Evolutionary conservation across 208 protist species (phyloP).

Genomic region (Acanthamoeba culbertsoni): DNA sequence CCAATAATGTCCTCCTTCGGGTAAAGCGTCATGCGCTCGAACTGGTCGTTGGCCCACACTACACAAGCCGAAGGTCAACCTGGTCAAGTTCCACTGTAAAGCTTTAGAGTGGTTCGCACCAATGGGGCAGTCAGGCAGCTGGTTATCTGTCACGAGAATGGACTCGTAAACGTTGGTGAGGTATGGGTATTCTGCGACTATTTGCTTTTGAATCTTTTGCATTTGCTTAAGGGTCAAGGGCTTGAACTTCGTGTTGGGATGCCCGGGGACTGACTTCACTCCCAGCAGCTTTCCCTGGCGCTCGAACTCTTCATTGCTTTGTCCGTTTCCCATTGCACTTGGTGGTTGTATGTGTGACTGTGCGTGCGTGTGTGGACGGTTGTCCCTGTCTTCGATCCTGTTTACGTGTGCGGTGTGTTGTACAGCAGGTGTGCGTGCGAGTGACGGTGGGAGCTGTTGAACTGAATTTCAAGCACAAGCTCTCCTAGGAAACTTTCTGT

Average conservation of each 20-base stretch:
- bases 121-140: background rate
- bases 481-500: too few species aligned
- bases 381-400: too few species aligned
- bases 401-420: too few species aligned
- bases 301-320: conserved; percentile 31
- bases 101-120: background rate
- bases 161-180: conserved; percentile 32
- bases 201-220: conserved; percentile 8
- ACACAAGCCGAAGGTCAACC: background rate
- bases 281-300: background rate
- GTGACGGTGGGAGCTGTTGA: too few species aligned
- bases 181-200: background rate
- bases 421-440: too few species aligned
- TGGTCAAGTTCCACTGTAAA: background rate
- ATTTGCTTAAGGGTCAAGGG: background rate
- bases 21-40: conserved; percentile 49
- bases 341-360: background rate
- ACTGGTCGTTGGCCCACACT: conserved; percentile 54
- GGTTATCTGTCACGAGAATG: background rate
- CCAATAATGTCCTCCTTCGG: conserved; percentile 51
- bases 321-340: background rate
- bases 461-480: too few species aligned
- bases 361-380: background rate
- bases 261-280: background rate
- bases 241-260: conserved; percentile 5